Conservation (phyloP, 2,329 filamentous ascomycete species). For the Diaporthe sp. region DNA sequence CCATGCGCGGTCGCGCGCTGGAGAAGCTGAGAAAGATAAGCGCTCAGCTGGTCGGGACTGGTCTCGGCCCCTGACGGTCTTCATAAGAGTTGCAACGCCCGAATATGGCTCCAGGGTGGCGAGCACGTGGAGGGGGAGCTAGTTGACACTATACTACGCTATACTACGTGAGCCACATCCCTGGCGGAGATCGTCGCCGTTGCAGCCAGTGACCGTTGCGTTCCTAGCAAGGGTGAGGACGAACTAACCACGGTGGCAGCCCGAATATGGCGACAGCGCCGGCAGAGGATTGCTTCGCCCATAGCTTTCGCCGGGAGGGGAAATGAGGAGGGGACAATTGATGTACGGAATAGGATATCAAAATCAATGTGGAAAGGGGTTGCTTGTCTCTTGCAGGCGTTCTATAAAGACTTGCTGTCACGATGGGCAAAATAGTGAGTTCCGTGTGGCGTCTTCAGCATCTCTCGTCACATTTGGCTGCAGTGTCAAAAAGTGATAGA, state of each 20-base stretch:
- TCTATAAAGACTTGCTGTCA: constrained; percentile 18
- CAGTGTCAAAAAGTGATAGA: constrained; percentile 20
- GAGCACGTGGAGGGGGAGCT: constrained; percentile 24
- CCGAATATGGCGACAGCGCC: constrained; percentile 24
- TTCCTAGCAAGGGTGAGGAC: constrained; percentile 17
- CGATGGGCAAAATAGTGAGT: background rate
- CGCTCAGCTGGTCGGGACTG: background rate
- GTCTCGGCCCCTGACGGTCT: constrained; percentile 14
- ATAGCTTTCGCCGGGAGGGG: background rate
- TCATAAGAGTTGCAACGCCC: constrained; percentile 8
- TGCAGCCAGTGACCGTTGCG: constrained; percentile 16
- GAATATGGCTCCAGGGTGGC: constrained; percentile 5
- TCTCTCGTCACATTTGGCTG: constrained; percentile 14
- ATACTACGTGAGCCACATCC: constrained; percentile 21
- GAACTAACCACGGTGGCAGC: constrained; percentile 10
- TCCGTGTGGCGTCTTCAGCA: background rate
- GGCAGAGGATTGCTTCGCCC: constrained; percentile 23
- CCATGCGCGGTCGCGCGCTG: background rate
- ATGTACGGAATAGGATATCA: constrained; percentile 20
- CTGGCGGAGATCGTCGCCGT: constrained; percentile 15
- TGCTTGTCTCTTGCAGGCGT: background rate
- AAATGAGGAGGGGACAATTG: constrained; percentile 26
- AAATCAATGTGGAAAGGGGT: constrained; percentile 18
- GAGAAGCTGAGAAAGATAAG: background rate
- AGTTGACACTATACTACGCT: constrained; percentile 24